These are phyloP conservation scores for Saccharomyces hybrid DNA, from an alignment of 1,139 yeast genomes.

Conservation along the genomic window DNA sequence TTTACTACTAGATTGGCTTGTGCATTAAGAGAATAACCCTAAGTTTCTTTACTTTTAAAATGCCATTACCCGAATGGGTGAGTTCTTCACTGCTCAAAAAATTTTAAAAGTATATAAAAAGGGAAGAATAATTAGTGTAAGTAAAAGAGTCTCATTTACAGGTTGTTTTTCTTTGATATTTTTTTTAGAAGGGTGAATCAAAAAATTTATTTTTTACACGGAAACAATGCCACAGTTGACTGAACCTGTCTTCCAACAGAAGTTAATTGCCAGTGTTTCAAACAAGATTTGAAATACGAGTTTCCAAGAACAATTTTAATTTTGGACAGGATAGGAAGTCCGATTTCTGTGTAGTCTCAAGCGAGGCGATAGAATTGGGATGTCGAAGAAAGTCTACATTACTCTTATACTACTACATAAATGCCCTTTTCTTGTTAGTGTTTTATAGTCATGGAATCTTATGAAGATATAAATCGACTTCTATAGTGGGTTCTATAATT, in stretches of 20 bases:
- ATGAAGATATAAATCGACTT: background rate
- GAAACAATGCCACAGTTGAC: conserved; percentile 36
- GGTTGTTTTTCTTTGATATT: background rate
- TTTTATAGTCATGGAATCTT: background rate
- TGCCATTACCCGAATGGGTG: background rate
- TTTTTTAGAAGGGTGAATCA: conserved; percentile 29
- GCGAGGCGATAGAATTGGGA: conserved; percentile 30
- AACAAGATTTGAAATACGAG: conserved; percentile 28
- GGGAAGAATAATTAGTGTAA: background rate
- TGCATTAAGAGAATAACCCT: background rate
- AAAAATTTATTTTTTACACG: conserved; percentile 22
- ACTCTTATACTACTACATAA: conserved; percentile 5
- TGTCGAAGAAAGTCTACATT: conserved; percentile 35
- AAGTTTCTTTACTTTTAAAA: background rate
- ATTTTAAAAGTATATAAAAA: background rate
- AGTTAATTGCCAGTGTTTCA: conserved; percentile 35
- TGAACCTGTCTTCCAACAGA: conserved; percentile 30
- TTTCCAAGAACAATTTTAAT: conserved; percentile 30
- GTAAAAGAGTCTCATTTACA: background rate
- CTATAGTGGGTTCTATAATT: background rate
- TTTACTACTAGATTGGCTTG: background rate
- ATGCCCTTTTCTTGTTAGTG: background rate
- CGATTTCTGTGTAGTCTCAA: conserved; percentile 29
- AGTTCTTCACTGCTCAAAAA: background rate
- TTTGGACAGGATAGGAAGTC: conserved; percentile 34